phyloP scores from a whole-genome alignment of 2,329 filamentous ascomycete species.

The Colletotrichum eleusines region DNA sequence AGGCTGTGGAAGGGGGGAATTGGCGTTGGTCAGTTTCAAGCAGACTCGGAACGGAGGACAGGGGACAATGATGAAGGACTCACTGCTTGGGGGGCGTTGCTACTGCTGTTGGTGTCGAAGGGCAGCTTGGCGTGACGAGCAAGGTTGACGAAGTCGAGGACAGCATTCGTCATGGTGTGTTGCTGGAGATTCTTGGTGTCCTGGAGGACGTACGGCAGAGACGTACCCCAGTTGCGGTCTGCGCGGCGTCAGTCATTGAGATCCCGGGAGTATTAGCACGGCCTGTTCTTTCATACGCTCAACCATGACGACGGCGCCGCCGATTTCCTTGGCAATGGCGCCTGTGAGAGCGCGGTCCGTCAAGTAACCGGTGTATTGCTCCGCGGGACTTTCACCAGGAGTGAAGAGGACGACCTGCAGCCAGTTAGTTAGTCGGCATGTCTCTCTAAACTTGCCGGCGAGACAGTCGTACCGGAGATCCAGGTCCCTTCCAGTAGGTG shows the following conservation, averaged over 20 bases:
- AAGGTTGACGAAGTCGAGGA: slow-evolving; percentile 66
- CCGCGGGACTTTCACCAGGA: slow-evolving; percentile 64
- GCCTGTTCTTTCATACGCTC: slow-evolving; percentile 58
- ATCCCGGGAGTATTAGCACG: slow-evolving; percentile 12
- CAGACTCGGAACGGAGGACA: not conserved
- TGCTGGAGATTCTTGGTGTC: slow-evolving; percentile 66
- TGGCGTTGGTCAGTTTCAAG: not conserved
- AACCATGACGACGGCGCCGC: slow-evolving; percentile 65
- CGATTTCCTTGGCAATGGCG: slow-evolving; percentile 62
- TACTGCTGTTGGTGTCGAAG: slow-evolving; percentile 61
- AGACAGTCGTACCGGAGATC: slow-evolving; percentile 59
- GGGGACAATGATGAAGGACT: not conserved
- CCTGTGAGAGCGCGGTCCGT: slow-evolving; percentile 63
- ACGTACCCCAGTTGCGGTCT: slow-evolving; percentile 70
- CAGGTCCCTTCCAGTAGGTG: slow-evolving; percentile 64
- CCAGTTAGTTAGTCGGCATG: slow-evolving; percentile 20
- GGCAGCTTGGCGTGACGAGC: slow-evolving; percentile 65
- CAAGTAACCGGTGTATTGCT: slow-evolving; percentile 61
- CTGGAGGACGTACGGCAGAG: slow-evolving; percentile 63
- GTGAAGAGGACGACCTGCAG: slow-evolving; percentile 61
- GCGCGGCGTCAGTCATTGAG: not conserved
- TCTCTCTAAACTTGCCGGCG: not conserved
- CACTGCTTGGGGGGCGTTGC: slow-evolving; percentile 62
- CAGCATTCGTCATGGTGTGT: slow-evolving; percentile 65
- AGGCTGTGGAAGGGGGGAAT: slow-evolving; percentile 50